Percentiles rank a stretch among this genome's conserved stretches.
Conservation (phyloP, 208 protist species). For the Leishmania major region DNA sequence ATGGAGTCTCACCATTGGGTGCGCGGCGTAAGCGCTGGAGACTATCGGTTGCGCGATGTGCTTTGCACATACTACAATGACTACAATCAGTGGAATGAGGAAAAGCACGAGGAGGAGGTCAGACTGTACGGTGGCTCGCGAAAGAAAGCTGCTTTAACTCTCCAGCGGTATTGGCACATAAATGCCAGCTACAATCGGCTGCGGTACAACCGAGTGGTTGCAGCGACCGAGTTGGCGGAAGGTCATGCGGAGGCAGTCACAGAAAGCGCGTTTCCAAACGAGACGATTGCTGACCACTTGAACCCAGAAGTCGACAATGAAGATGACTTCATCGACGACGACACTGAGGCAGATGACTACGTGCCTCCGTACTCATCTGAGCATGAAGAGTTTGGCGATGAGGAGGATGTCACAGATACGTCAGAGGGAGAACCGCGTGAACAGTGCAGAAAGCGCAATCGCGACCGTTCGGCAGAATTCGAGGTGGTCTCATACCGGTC, state of each 20-base stretch:
- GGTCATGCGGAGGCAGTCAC: slow-evolving; percentile 40
- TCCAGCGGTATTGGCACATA: slow-evolving; percentile 79
- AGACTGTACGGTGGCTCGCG: slow-evolving; percentile 16
- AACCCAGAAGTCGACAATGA: slow-evolving; percentile 40
- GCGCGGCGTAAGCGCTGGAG: slow-evolving; percentile 33
- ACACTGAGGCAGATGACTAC: slow-evolving; percentile 20
- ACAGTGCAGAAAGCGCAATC: background rate
- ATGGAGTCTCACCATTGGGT: slow-evolving; percentile 59
- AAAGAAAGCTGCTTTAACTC: slow-evolving; percentile 40
- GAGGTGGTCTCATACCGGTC: background rate
- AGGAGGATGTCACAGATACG: slow-evolving; percentile 14
- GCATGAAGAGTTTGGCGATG: slow-evolving; percentile 14
- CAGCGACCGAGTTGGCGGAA: slow-evolving; percentile 53
- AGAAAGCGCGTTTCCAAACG: slow-evolving; percentile 48
- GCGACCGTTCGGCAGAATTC: background rate
- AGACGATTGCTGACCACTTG: slow-evolving; percentile 43
- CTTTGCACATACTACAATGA: slow-evolving; percentile 76
- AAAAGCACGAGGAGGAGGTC: slow-evolving; percentile 36
- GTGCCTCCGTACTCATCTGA: slow-evolving; percentile 23
- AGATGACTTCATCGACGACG: slow-evolving; percentile 46
- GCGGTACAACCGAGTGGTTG: slow-evolving; percentile 87
- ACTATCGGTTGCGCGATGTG: slow-evolving; percentile 76
- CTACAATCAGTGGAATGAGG: slow-evolving; percentile 69
- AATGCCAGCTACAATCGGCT: slow-evolving; percentile 83
- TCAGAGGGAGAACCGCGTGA: background rate